Percentiles rank a stretch among this genome's conserved stretches.
phyloP scores from a whole-genome alignment of 2,329 filamentous ascomycete genomes.

The Fusarium pseudonygamai region DNA sequence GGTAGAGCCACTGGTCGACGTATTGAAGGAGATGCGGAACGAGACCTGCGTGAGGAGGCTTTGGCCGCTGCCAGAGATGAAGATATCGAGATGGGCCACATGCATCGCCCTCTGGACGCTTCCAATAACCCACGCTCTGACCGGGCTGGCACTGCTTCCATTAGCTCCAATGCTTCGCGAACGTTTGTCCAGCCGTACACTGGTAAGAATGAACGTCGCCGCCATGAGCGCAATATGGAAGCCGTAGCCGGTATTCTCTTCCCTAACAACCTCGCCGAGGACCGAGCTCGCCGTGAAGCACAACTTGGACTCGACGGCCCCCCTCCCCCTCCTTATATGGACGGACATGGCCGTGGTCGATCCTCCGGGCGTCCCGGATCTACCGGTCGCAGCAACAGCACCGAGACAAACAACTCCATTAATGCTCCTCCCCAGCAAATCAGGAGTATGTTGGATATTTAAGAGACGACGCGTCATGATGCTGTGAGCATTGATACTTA shows the following conservation, averaged over 20 bases:
- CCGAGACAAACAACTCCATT: slow-evolving; percentile 57
- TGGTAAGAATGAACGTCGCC: slow-evolving; percentile 57
- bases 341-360: slow-evolving; percentile 38
- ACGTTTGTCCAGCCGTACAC: slow-evolving; percentile 44
- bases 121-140: slow-evolving; percentile 46
- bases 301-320: slow-evolving; percentile 57
- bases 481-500: neutral
- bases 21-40: slow-evolving; percentile 53
- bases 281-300: slow-evolving; percentile 48
- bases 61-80: slow-evolving; percentile 42
- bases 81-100: slow-evolving; percentile 53
- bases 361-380: slow-evolving; percentile 42
- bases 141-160: slow-evolving; percentile 43
- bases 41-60: slow-evolving; percentile 47
- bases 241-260: slow-evolving; percentile 59
- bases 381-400: slow-evolving; percentile 56
- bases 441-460: slow-evolving; percentile 68
- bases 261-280: slow-evolving; percentile 51
- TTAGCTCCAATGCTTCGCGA: slow-evolving; percentile 30
- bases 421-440: slow-evolving; percentile 62
- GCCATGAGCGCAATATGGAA: slow-evolving; percentile 56
- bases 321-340: slow-evolving; percentile 53
- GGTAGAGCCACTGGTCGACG: slow-evolving; percentile 55
- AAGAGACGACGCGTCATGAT: neutral
- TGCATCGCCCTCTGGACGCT: slow-evolving; percentile 34